A percentile compares a stretch with the other conserved stretches of the same genome.
Conservation (phyloP, 257 asterid species). For the Henckelia pumila region DNA sequence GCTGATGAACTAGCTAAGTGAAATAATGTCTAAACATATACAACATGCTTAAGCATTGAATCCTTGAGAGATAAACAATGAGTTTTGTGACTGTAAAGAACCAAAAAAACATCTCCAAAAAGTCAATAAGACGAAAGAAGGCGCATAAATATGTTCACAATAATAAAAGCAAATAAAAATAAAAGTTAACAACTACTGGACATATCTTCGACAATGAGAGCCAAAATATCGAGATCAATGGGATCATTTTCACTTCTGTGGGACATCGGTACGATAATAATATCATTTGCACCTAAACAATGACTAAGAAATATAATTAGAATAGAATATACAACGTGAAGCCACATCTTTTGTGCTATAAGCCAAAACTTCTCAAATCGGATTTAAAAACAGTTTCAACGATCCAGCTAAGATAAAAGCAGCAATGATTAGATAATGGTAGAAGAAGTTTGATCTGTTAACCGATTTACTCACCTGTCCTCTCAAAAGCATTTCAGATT, state of each 20-base stretch:
- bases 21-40: constrained; percentile 4
- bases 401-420: not conserved
- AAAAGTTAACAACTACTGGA: not conserved
- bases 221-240: not conserved
- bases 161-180: not conserved
- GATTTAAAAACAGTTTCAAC: not conserved
- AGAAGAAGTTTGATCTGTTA: constrained; percentile 17
- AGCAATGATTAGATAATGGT: not conserved
- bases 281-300: not conserved
- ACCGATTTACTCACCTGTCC: constrained; percentile 70
- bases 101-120: not conserved
- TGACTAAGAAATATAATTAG: not conserved
- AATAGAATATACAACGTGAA: not conserved
- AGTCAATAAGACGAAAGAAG: not conserved
- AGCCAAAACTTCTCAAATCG: not conserved
- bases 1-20: constrained; percentile 19
- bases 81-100: not conserved
- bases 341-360: not conserved
- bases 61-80: constrained; percentile 11
- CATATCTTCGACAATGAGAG: not conserved
- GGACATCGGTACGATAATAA: not conserved
- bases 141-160: not conserved
- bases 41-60: constrained; percentile 3
- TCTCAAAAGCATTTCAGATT: constrained; percentile 95
- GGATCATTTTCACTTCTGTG: not conserved